Base-by-base conservation (phyloP, 352 stramenopile genomes). In the Phytophthora brassicae region DNA sequence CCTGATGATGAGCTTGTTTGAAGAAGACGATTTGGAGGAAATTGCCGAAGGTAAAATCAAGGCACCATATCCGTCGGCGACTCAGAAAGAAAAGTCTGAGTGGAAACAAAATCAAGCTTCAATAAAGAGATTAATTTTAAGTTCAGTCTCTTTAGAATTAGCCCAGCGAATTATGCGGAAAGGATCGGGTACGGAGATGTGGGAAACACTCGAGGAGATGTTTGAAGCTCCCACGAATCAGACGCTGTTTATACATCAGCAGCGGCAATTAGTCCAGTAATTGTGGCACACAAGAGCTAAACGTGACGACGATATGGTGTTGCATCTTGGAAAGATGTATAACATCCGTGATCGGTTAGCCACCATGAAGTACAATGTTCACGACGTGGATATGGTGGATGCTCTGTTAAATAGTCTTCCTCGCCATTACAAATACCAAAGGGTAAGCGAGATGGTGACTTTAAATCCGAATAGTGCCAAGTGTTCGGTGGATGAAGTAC, bases 321-420 rank as follows among this genome's bases (percentile, higher is more conserved):
- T 47, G 22, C 36, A 56, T 56, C 11, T 47, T 8, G 36, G 48
- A 14, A 44, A 56, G 1, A 45, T 56, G 48, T 38, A 41, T 6
- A 36, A 47, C 5, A 38, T 56, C 16, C 11, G 35, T 19, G 48
- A 45, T 24, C 35, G 20, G 4, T 13, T 56, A 1, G 11, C 36
- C 4, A 39, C 23, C 3, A 14, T 56, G 12, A 56, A 56, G 49
- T 56, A 56, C 20, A 3, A 14, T 22, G 33, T 46, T 1, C 48
- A 56, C n/a, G 48, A 35, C n/a, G 20, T 56, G 12, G 48, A 56
- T n/a, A 46, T 56, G 48, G 35, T 56, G 6, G 48, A 56, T 24
- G 48, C 48, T 35, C 13, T 56, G 35, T 13, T 56, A 22, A 36
- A 36, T 22, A 46, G 33, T 36, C 33, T 56, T 13, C 48, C 48